Evolutionary conservation across 2,329 filamentous ascomycete species (phyloP).

Genomic region (Arthrobotrys iridis): DNA sequence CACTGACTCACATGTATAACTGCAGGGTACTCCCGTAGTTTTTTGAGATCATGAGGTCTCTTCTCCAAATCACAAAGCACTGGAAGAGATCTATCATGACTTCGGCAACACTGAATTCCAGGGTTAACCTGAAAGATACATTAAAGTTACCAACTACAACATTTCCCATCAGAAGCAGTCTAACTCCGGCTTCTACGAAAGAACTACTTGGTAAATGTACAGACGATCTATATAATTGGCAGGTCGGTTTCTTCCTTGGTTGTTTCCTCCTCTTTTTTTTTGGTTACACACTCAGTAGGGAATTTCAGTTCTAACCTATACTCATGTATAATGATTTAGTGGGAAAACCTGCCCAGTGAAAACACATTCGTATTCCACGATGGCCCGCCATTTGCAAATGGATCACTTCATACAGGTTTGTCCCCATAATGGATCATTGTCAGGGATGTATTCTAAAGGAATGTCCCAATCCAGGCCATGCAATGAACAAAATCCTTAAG

Average conservation of each 20-base stretch:
- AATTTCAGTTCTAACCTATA: slow-evolving; percentile 36
- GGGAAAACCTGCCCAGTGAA: slow-evolving; percentile 65
- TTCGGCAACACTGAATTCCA: slow-evolving; percentile 31
- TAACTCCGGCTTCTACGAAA: slow-evolving; percentile 60
- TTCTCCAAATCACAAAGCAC: slow-evolving; percentile 29
- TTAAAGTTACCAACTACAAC: slow-evolving; percentile 75
- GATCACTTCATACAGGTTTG: slow-evolving; percentile 76
- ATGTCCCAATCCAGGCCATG: slow-evolving; percentile 71
- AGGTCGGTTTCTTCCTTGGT: slow-evolving; percentile 66
- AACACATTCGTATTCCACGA: slow-evolving; percentile 85
- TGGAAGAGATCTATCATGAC: slow-evolving; percentile 53
- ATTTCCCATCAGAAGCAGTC: slow-evolving; percentile 66
- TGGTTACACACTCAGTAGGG: neutral
- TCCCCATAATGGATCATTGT: neutral
- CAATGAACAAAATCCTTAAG: slow-evolving; percentile 96
- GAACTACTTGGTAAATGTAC: slow-evolving; percentile 79
- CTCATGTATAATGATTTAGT: slow-evolving; percentile 55
- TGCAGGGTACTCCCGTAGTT: slow-evolving; percentile 11
- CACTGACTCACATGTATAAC: slow-evolving; percentile 43
- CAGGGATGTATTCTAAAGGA: neutral
- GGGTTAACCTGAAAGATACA: slow-evolving; percentile 60
- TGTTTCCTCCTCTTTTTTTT: too few relatives aligned
- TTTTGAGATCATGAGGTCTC: slow-evolving; percentile 42
- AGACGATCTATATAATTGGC: slow-evolving; percentile 91
- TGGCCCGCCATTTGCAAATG: slow-evolving; percentile 97